Percentiles rank a stretch among this genome's conserved stretches.
Conservation (phyloP, 345 rosid species). For the Brassica napus region Da-Ae NC_063445.1:53666501-53667000, state of each 20-base stretch:
- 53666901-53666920: not conserved
- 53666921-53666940: constrained; percentile 20
- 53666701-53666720: not conserved
- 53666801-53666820: not conserved
- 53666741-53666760: not conserved
- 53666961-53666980: constrained; percentile 40
- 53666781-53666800: not conserved
- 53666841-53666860: not conserved
- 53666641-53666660: too few relatives aligned
- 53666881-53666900: not conserved
- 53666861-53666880: not conserved
- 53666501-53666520: too few relatives aligned
- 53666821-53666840: not conserved
- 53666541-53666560: not conserved
- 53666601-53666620: too few relatives aligned
- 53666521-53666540: not conserved
- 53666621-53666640: not conserved
- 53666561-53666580: not conserved
- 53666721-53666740: not conserved
- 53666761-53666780: not conserved
- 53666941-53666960: constrained; percentile 38
- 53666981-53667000: constrained; percentile 41
- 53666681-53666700: not conserved
- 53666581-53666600: too few relatives aligned
- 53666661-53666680: too few relatives aligned